Evolutionary conservation across 805 yeast genomes (phyloP).

Genomic region (Wickerhamiella spandovensis): DNA sequence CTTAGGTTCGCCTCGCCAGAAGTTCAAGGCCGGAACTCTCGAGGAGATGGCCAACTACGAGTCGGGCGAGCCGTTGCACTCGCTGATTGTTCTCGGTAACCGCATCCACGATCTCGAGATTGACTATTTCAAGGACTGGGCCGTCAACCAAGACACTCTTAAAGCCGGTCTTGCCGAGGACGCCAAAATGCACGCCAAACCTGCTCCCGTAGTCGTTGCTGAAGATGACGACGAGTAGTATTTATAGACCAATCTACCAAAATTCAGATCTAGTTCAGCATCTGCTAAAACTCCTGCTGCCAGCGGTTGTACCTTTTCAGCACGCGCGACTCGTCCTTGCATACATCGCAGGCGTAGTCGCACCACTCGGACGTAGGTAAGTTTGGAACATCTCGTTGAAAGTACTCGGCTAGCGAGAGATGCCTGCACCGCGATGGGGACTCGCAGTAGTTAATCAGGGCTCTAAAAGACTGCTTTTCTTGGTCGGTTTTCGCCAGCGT

Average conservation of each 20-base stretch:
- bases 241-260: background rate
- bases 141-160: conserved; percentile 44
- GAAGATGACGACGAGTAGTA: background rate
- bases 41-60: conserved; percentile 67
- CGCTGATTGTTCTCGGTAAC: conserved; percentile 83
- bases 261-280: background rate
- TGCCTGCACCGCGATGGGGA: conserved; percentile 67
- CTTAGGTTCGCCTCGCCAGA: conserved; percentile 74
- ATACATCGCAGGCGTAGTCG: conserved; percentile 70
- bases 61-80: conserved; percentile 89
- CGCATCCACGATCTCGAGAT: conserved; percentile 82
- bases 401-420: conserved; percentile 71
- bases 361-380: conserved; percentile 40
- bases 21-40: conserved; percentile 74
- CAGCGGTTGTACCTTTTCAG: conserved; percentile 9
- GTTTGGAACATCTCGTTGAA: conserved; percentile 53
- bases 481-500: conserved; percentile 55
- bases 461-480: conserved; percentile 5
- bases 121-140: conserved; percentile 69
- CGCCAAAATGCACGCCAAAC: conserved; percentile 6
- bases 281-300: conserved; percentile 5
- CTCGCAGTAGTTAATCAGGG: conserved; percentile 11
- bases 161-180: conserved; percentile 33
- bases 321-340: conserved; percentile 26
- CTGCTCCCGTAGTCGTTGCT: background rate